These are phyloP conservation scores for Talaromyces sp. DNA, from an alignment of 2,329 filamentous ascomycete genomes.

Conservation along the genomic window DNA sequence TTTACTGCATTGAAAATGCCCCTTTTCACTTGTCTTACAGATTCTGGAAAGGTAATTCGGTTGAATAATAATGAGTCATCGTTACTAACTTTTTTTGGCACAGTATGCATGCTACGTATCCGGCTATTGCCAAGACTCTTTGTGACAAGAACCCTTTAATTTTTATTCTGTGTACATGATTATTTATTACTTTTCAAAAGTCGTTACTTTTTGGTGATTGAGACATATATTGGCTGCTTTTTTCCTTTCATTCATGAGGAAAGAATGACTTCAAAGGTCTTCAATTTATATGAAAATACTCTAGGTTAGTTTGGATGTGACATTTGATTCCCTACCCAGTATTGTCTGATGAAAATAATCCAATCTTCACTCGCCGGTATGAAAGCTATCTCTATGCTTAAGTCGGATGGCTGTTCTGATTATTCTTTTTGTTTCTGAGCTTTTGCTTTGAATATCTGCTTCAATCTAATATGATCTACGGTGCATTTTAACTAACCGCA, in stretches of 20 bases:
- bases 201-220: neutral
- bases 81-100: neutral
- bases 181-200: neutral
- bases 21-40: neutral
- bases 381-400: neutral
- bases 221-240: neutral
- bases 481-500: neutral
- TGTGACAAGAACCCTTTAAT: neutral
- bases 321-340: neutral
- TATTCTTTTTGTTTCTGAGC: neutral
- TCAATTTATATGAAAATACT: neutral
- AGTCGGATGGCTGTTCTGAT: neutral
- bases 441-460: neutral
- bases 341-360: neutral
- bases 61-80: neutral
- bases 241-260: neutral
- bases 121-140: neutral
- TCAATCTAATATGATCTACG: neutral
- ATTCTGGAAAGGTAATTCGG: neutral
- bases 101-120: neutral
- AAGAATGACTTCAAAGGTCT: neutral
- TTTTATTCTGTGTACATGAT: neutral
- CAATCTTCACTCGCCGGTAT: constrained; percentile 1
- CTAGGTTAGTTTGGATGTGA: neutral
- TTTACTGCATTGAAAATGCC: too few relatives aligned